These are phyloP conservation scores for Logfia minima DNA, from an alignment of 129 eudicot species.

Conservation along the genomic window DNA sequence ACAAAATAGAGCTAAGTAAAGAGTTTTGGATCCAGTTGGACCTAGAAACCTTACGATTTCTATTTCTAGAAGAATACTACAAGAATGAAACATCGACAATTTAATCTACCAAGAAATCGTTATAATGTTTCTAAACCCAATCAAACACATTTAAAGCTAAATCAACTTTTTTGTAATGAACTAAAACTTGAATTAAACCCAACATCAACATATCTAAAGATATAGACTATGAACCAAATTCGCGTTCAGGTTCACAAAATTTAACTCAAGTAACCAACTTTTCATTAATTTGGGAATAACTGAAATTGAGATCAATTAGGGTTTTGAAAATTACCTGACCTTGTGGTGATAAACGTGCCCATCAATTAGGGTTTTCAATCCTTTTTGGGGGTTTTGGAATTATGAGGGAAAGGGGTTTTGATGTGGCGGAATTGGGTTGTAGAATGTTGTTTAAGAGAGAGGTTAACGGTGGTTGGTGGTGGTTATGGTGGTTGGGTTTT, in stretches of 20 bases:
- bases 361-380: slow-evolving; percentile 49
- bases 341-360: slow-evolving; percentile 56
- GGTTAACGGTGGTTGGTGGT: slow-evolving; percentile 38
- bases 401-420: slow-evolving; percentile 26
- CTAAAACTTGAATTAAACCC: slow-evolving; percentile 70
- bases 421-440: slow-evolving; percentile 37
- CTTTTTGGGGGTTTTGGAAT: slow-evolving; percentile 45
- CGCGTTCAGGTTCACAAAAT: slow-evolving; percentile 24
- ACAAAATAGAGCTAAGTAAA: no score
- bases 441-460: slow-evolving; percentile 36
- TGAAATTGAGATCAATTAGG: slow-evolving; percentile 44
- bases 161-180: slow-evolving; percentile 56
- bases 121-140: slow-evolving; percentile 44
- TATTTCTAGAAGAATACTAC: no score
- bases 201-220: slow-evolving; percentile 47
- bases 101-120: slow-evolving; percentile 4
- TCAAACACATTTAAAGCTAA: slow-evolving; percentile 68
- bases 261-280: slow-evolving; percentile 33
- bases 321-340: slow-evolving; percentile 60
- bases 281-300: slow-evolving; percentile 30
- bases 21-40: no score
- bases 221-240: slow-evolving; percentile 35
- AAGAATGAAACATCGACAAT: no score
- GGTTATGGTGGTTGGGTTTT: slow-evolving; percentile 43
- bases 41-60: no score